A percentile compares a stretch with the other conserved stretches of the same genome.
Conservation (phyloP, 2,329 filamentous ascomycete species). For the Talaromyces funiculosus region DNA sequence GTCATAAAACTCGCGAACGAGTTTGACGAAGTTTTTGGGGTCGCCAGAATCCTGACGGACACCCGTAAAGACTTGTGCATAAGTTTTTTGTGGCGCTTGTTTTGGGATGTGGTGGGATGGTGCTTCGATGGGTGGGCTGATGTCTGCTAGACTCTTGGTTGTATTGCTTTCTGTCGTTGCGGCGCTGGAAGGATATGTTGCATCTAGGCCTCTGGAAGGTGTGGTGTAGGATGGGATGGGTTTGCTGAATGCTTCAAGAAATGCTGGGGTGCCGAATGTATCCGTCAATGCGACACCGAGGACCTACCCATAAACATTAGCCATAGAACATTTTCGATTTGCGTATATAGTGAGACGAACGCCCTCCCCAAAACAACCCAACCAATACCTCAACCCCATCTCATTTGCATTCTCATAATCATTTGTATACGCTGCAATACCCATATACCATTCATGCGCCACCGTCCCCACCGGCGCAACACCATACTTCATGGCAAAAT, state of each 20-base stretch:
- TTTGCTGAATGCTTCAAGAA: constrained; percentile 76
- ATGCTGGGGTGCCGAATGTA: constrained; percentile 88
- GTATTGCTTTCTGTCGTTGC: constrained; percentile 40
- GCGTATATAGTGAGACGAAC: no score
- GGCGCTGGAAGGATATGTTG: constrained; percentile 36
- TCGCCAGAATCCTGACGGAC: constrained; percentile 89
- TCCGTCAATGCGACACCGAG: constrained; percentile 88
- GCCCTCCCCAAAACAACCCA: constrained; percentile 77
- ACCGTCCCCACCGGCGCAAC: constrained; percentile 81
- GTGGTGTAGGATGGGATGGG: constrained; percentile 49
- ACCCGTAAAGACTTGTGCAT: constrained; percentile 75
- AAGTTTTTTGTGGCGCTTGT: constrained; percentile 52
- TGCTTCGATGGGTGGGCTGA: constrained; percentile 40
- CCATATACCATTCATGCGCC: constrained; percentile 99
- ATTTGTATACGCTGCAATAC: constrained; percentile 81
- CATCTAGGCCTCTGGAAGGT: constrained; percentile 35
- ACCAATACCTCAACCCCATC: constrained; percentile 78
- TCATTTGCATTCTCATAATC: constrained; percentile 83
- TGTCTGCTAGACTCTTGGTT: constrained; percentile 34
- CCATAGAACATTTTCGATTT: no score
- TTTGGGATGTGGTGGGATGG: constrained; percentile 32
- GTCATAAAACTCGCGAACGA: constrained; percentile 78
- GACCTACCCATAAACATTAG: constrained; percentile 42
- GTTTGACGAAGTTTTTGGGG: constrained; percentile 69
- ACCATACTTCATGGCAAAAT: constrained; percentile 89